These are phyloP conservation scores for Umbelopsis sp. DNA, from an alignment of 192 early-diverging fungal genomes.

Conservation along the genomic window DNA sequence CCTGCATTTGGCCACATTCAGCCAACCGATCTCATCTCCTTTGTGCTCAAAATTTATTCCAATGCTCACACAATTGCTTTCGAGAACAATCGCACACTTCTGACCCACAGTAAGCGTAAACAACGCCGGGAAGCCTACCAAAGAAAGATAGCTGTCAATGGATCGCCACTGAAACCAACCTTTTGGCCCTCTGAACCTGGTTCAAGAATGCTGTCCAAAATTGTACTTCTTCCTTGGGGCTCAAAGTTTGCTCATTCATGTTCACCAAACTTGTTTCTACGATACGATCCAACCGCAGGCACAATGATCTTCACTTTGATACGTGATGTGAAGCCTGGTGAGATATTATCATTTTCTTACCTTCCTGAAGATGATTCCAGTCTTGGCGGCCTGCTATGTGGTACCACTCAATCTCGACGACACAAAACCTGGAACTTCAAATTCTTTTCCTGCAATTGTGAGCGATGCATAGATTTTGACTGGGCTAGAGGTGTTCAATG, in stretches of 20 bases:
- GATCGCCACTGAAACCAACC: background rate
- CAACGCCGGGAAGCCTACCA: conserved; percentile 15
- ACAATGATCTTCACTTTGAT: conserved; percentile 30
- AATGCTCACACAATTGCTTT: conserved; percentile 40
- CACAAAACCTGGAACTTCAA: conserved; percentile 31
- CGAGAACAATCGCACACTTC: conserved; percentile 12
- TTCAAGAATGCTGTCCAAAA: conserved; percentile 15
- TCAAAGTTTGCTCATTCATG: conserved; percentile 44
- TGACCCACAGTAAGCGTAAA: conserved; percentile 26
- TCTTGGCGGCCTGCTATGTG: conserved; percentile 38
- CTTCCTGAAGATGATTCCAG: conserved; percentile 37
- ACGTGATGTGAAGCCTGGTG: conserved; percentile 21
- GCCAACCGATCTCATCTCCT: conserved; percentile 5
- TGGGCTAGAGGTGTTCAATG: conserved; percentile 24
- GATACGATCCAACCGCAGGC: conserved; percentile 24
- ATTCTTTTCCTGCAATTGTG: conserved; percentile 37
- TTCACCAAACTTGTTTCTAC: conserved; percentile 36
- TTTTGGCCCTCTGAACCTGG: conserved; percentile 1
- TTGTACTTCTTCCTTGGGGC: conserved; percentile 34
- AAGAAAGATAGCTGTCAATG: background rate
- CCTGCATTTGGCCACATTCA: conserved; percentile 21
- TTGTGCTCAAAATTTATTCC: conserved; percentile 39
- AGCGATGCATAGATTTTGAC: conserved; percentile 29
- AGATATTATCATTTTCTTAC: conserved; percentile 33
- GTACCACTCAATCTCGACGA: conserved; percentile 25